These are phyloP conservation scores for Cryptosporidium viatorum DNA, from an alignment of 169 alveolate species.

Conservation along the genomic window DNA sequence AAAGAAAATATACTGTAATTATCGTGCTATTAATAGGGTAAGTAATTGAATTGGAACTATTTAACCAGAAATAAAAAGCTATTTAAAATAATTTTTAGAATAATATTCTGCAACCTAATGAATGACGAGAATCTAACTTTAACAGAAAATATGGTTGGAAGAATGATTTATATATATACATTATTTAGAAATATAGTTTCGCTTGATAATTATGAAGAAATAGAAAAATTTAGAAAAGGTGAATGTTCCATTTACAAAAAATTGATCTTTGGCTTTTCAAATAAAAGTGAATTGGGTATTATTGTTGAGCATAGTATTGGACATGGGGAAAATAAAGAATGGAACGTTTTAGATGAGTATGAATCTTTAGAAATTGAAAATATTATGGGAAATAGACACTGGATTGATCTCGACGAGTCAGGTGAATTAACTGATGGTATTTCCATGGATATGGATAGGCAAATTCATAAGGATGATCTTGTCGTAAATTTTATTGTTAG, in stretches of 20 bases:
- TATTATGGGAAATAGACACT: neutral
- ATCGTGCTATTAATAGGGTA: neutral
- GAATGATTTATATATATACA: constrained; percentile 28
- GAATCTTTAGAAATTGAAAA: neutral
- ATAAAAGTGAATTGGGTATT: constrained; percentile 6
- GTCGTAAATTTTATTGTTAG: constrained; percentile 27
- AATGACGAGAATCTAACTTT: neutral
- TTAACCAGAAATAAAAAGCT: neutral
- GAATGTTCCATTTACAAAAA: constrained; percentile 7
- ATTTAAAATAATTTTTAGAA: neutral
- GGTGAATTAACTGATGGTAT: constrained; percentile 22
- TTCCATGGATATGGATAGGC: constrained; percentile 10
- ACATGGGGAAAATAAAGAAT: constrained; percentile 28
- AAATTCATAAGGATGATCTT: constrained; percentile 7
- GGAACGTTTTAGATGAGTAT: constrained; percentile 24
- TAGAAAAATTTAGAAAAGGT: constrained; percentile 19
- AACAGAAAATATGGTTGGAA: constrained; percentile 26
- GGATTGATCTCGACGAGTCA: constrained; percentile 4
- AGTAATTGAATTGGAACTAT: neutral
- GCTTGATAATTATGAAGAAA: neutral
- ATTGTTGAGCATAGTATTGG: constrained; percentile 54
- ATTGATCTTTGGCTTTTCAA: constrained; percentile 31
- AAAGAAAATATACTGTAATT: neutral
- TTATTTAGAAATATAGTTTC: constrained; percentile 1
- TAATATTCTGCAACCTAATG: neutral